Base-by-base conservation (phyloP, 2,329 filamentous ascomycete species). In the Akanthomyces muscarius region DNA sequence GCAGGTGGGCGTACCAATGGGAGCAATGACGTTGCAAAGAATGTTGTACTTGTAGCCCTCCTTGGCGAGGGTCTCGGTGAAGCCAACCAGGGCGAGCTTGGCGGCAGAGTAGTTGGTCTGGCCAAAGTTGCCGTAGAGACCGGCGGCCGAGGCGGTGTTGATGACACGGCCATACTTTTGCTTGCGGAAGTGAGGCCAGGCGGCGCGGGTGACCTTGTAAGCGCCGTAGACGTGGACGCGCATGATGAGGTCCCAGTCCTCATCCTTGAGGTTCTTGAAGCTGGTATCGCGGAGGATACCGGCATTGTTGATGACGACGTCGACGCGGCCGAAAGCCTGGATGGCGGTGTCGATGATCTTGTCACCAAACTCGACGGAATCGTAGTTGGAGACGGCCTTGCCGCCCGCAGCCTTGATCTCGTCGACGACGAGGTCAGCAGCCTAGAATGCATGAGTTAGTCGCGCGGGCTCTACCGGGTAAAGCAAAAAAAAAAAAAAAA, bases 1-100 rank as follows among this genome's bases (percentile, higher is more conserved):
- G n/a, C 21, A 13, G 4, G 21, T 44, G 18, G 28, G 66, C 76
- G 63, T 74, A 79, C 77, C 77, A 72, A 97, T 93, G 60, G 95
- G 95, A 21, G 95, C 92, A 79, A 99, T 96, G 71, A 91, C 91
- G 77, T 99, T 99, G 81, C 84, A 87, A 71, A 97, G 80, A 70
- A 99, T 98, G 84, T 98, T 98, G 82, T 99, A 99, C 80, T 98
- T 98, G 74, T 86, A 82, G 68, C 95, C 95, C 81, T 99, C 95
- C 83, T 98, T 98, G 65, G 95, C 95, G 66, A 99, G 84, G 4
- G 95, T 97, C 83, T 99, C 94, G 45, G 93, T 97, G 81, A 98
- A 98, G 69, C 94, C 95, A 66, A 99, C 92, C 81, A 96, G 88
- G 68, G 91, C 90, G 67, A 98, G 84, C 83, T 98, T 99, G 73